phyloP scores from a whole-genome alignment of 345 rosid genomes.

The Ceriops decandra region DNA sequence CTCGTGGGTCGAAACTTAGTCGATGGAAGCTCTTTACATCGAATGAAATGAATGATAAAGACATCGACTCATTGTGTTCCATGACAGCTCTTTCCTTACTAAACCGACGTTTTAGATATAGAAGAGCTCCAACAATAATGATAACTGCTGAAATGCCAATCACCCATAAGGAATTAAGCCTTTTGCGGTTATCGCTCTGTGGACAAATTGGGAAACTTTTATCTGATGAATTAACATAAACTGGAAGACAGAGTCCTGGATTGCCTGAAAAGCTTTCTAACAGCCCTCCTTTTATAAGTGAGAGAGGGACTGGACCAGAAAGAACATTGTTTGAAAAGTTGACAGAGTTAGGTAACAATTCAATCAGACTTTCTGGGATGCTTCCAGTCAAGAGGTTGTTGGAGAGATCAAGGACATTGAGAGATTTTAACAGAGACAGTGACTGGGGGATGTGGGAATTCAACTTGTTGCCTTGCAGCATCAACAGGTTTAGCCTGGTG shows the following conservation, averaged over 20 bases:
- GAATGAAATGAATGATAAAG: conserved; percentile 64
- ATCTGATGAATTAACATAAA: conserved; percentile 39
- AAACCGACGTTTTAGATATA: conserved; percentile 52
- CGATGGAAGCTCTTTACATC: conserved; percentile 84
- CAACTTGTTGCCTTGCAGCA: conserved; percentile 64
- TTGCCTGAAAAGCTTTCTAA: conserved; percentile 80
- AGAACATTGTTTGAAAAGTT: conserved; percentile 75
- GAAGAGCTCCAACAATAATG: conserved; percentile 47
- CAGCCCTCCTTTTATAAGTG: conserved; percentile 64
- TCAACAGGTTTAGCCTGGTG: conserved; percentile 61
- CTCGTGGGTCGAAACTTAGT: conserved; percentile 60
- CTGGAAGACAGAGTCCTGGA: conserved; percentile 73
- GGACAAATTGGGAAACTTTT: conserved; percentile 58
- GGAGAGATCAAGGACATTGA: conserved; percentile 86
- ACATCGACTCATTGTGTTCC: conserved; percentile 54
- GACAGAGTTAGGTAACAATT: conserved; percentile 66
- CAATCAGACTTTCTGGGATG: conserved; percentile 62
- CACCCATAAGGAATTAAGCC: conserved; percentile 57
- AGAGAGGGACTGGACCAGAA: conserved; percentile 77
- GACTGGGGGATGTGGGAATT: conserved; percentile 63
- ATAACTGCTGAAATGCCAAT: conserved; percentile 48
- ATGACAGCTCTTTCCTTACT: conserved; percentile 41
- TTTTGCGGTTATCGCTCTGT: conserved; percentile 38
- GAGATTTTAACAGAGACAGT: conserved; percentile 61
- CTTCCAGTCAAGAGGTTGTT: conserved; percentile 62